Conservation (phyloP, 768 basidiomycete genomes). For the Leccinum incarnatum region DNA sequence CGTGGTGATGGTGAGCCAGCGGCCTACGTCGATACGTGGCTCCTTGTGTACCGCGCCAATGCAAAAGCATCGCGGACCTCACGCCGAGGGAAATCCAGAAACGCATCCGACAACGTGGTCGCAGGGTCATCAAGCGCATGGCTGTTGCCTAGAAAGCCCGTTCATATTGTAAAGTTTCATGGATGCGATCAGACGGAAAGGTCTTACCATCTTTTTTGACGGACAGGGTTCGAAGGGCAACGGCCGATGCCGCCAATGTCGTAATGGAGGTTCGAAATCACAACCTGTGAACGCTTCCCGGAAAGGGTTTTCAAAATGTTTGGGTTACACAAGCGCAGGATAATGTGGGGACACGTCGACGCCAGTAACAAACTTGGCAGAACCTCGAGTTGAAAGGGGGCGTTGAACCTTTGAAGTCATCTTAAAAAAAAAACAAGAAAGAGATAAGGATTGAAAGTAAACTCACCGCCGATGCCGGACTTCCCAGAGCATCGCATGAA, state of each 20-base stretch:
- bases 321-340: conserved; percentile 62
- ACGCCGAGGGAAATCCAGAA: conserved; percentile 53
- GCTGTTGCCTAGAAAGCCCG: conserved; percentile 13
- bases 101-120: conserved; percentile 32
- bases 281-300: conserved; percentile 36
- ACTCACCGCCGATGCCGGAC: conserved; percentile 55
- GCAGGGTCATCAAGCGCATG: conserved; percentile 19
- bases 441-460: neutral
- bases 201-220: conserved; percentile 37
- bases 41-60: conserved; percentile 58
- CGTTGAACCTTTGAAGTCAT: conserved; percentile 40
- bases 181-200: neutral
- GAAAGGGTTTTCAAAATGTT: conserved; percentile 46
- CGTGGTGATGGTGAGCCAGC: conserved; percentile 56
- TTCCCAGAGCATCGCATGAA: conserved; percentile 60
- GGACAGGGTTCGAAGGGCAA: conserved; percentile 41
- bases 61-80: conserved; percentile 56
- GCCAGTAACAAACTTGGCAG: conserved; percentile 65
- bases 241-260: conserved; percentile 39
- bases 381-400: conserved; percentile 56
- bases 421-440: neutral
- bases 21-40: conserved; percentile 61
- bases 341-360: conserved; percentile 59
- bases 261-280: conserved; percentile 29
- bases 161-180: conserved; percentile 1